A percentile compares a stretch with the other conserved stretches of the same genome.
Conservation (phyloP, 2,329 filamentous ascomycete species). For the Hymenoscyphus fraxineus region DNA sequence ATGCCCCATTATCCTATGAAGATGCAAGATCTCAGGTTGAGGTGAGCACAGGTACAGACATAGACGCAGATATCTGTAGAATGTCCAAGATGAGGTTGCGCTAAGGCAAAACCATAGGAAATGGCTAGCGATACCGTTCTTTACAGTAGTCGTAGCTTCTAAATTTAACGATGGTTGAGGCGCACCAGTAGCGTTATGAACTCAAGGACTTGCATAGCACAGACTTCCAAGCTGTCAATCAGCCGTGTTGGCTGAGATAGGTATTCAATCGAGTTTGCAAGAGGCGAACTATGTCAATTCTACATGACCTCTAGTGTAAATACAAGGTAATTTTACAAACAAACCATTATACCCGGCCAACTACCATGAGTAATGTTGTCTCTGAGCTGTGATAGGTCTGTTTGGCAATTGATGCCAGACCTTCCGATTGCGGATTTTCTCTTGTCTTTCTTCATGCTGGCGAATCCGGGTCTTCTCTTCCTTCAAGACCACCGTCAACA, state of each 20-base stretch:
- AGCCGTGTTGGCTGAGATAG: not conserved
- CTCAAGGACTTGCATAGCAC: too few species aligned
- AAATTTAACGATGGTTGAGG: too few species aligned
- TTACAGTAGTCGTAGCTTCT: too few species aligned
- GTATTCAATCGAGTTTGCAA: not conserved
- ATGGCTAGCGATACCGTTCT: too few species aligned
- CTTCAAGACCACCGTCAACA: constrained; percentile 77
- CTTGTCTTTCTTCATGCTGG: constrained; percentile 71
- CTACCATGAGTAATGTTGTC: constrained; percentile 91
- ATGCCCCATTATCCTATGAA: too few species aligned
- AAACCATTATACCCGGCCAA: constrained; percentile 8
- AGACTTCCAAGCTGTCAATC: not conserved
- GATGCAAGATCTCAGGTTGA: too few species aligned
- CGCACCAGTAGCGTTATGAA: too few species aligned
- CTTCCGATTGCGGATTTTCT: constrained; percentile 69
- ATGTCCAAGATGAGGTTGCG: too few species aligned
- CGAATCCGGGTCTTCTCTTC: constrained; percentile 89
- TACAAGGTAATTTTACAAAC: not conserved
- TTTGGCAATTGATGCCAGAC: constrained; percentile 89
- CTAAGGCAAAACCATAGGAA: too few species aligned
- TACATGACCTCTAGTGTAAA: constrained; percentile 3
- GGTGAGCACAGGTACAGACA: too few species aligned
- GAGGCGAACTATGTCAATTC: constrained; percentile 1
- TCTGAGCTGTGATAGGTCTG: constrained; percentile 75
- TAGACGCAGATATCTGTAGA: too few species aligned